These are phyloP conservation scores for Gossypium schwendimanii DNA, from an alignment of 441 rosid species.

Conservation along the genomic window DNA sequence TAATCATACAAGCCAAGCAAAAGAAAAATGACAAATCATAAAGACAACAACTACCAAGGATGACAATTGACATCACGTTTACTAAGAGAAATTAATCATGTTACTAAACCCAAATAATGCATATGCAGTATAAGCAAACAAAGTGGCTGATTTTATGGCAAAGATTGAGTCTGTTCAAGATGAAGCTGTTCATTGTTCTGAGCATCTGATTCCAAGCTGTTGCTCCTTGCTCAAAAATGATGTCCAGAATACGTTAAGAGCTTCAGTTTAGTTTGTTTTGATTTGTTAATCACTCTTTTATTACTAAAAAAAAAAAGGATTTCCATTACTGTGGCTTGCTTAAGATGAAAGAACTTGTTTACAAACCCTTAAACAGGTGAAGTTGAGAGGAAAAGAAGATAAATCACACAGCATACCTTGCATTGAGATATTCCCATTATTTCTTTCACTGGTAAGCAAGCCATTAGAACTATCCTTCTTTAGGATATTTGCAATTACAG, in stretches of 20 bases:
- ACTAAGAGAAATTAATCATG: background rate
- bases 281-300: no score
- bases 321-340: background rate
- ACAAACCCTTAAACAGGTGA: background rate
- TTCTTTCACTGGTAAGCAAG: slow-evolving; percentile 25
- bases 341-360: background rate
- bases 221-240: no score
- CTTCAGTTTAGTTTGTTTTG: no score
- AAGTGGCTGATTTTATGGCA: no score
- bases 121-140: background rate
- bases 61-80: background rate
- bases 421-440: slow-evolving; percentile 56
- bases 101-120: background rate
- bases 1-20: background rate
- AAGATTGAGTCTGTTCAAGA: no score
- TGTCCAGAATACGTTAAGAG: no score
- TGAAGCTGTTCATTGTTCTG: no score
- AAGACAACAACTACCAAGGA: background rate
- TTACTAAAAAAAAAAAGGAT: background rate
- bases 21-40: background rate
- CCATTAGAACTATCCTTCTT: slow-evolving; percentile 30
- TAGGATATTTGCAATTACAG: slow-evolving; percentile 70
- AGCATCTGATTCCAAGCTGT: no score
- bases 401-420: slow-evolving; percentile 44
- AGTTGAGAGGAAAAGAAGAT: background rate